Base-by-base conservation (phyloP, 169 alveolate genomes). In the Theileria annulata region DNA sequence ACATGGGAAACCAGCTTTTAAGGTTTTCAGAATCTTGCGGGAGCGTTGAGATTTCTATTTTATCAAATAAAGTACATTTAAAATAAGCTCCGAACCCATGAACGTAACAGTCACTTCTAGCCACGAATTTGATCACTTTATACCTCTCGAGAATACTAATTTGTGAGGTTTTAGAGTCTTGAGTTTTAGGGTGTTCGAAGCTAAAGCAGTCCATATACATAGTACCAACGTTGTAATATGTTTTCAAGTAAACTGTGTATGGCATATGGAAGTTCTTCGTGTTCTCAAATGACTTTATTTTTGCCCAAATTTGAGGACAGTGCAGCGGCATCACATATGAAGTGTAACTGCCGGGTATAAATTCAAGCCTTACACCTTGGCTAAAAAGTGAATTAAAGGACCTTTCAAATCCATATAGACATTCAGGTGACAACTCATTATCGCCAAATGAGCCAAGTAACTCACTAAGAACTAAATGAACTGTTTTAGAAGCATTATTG, bases 11-110 rank as follows among this genome's bases (percentile, higher is more conserved):
- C 94, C 94, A 91, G 60, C 92, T 85, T 31, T 73, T 72, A 13
- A 74, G 66, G 69, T 87, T 88, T 31, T 80, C 76, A 64, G 80
- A 64, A 0, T 85, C 85, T 48, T 56, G 85, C 4, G 94, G 94
- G 19, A 87, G 87, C 21, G 71, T 87, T 6, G 94, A 87, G 19
- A 91, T 58, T 63, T 80, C 78, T 25, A 85, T 71, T 56, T 91
- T 91, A 28, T 77, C 73, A 70, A 86, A 85, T 19, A 91, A 77
- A 62, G 58, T 78, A 35, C 83, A 72, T 63, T 85, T 85, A 86
- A 91, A 91, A 63, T 91, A 87, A 5, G 92, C 91, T 62, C 87
- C 89, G 35, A 91, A 91, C 12, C 94, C 94, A 75, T 91, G 93
- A 12, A 91, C 58, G 62, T 74, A 77, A 56, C 92, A 71, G 62